Conservation (phyloP, 2,329 filamentous ascomycete species). For the Aspergillus tubingensis region DNA sequence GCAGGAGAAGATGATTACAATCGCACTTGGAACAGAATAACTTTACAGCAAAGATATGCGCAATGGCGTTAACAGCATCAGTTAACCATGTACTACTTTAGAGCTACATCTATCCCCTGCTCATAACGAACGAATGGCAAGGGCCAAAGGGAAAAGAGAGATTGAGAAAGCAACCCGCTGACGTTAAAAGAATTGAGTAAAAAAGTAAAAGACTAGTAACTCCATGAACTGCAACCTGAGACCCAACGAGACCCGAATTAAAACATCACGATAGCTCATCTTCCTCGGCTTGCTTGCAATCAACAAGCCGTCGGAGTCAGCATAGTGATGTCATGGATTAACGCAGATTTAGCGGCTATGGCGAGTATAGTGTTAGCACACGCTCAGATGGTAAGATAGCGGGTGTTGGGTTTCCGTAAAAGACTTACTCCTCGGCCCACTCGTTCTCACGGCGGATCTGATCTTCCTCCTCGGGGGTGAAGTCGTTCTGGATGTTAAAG, state of each 20-base stretch:
- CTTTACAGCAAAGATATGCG: background rate
- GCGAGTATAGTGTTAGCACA: slow-evolving; percentile 13
- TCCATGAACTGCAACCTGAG: slow-evolving; percentile 21
- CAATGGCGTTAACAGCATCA: background rate
- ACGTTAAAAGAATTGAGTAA: background rate
- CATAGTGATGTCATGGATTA: background rate
- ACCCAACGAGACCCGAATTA: slow-evolving; percentile 6
- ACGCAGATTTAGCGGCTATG: slow-evolving; percentile 52
- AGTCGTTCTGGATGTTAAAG: slow-evolving; percentile 99
- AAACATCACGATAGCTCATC: slow-evolving; percentile 5
- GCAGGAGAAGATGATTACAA: too few species aligned
- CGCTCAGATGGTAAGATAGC: background rate
- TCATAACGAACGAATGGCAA: slow-evolving; percentile 4
- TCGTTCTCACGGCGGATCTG: slow-evolving; percentile 92
- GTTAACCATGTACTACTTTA: background rate
- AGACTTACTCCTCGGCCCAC: slow-evolving; percentile 75
- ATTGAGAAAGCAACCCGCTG: slow-evolving; percentile 15
- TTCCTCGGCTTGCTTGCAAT: background rate
- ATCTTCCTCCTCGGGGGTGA: slow-evolving; percentile 97
- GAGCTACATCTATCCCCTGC: slow-evolving; percentile 8
- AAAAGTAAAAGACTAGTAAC: slow-evolving; percentile 21
- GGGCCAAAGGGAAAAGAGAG: background rate
- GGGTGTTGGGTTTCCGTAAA: background rate
- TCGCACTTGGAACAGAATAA: too few species aligned
- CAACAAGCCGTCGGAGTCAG: slow-evolving; percentile 5